Base-by-base conservation (phyloP, 164 flowering plant genomes). In the Chimonanthus praecox region DNA sequence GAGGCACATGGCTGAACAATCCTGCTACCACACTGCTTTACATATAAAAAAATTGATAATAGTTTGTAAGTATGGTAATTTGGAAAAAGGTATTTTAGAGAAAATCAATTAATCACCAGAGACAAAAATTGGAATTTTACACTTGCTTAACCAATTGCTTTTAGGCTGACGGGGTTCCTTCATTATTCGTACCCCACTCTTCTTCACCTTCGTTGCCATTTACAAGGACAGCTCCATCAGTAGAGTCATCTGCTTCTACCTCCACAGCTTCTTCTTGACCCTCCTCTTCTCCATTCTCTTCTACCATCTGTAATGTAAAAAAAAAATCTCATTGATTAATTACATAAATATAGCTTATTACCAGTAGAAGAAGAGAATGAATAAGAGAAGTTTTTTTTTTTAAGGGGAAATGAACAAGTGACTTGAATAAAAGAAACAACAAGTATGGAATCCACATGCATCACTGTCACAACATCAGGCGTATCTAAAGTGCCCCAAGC, bases 111-210 rank as follows among this genome's bases (percentile, higher is more conserved):
- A 89, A 87, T 92, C 91, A 94, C 93, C 96, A 84, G 92, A 82
- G 85, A 87, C 83, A 88, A 90, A 88, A 87, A 84, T 87, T 84
- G 87, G 87, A 83, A 77, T 88, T 86, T 86, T 85, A 92, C 90
- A 85, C 85, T 83, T 81, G 84, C 86, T 87, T 89, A 87, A 84
- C 90, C 87, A 90, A 83, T 84, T 85, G 87, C 87, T 82, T 86
- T 89, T 88, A 91, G 85, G 92, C 89, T 85, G 97, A 84, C 70
- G 93, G 87, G 80, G 91, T 88, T 89, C 90, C 99, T 86, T 89
- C 94, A 77, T 87, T 88, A 89, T 93, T 87, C 89, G 88, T 88
- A 88, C 92, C 92, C 92, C 91, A 89, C 88, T 90, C 86, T 88
- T 90, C 95, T n/a, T 90, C 95, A 70, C 86, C 88, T 84, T 90